Evolutionary conservation across 2,329 filamentous ascomycete genomes (phyloP), one percentile per base, ranked within the genome.

Genomic region (Botrytis elliptica): DNA sequence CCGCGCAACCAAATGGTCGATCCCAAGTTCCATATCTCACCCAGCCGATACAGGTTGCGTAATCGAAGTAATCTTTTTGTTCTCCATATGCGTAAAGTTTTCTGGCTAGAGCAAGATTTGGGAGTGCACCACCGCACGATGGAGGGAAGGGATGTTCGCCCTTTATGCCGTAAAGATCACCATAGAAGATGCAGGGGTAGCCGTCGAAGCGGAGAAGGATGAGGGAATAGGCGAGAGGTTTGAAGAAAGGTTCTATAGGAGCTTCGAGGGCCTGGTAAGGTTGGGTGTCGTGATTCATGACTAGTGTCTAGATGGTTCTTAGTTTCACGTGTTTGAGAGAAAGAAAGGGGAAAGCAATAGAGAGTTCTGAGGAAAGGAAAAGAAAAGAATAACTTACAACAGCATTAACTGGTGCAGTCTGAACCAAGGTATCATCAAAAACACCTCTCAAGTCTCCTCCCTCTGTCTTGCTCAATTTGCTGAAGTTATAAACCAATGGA

Each of bases 231-330:
- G 91, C 92, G 25, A 93, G 84, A 0, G 90, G 87, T 81, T 93
- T 93, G 84, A 94, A 92, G 83, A 88, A 90, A 40, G 85, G 84
- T 72, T 89, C 86, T 59, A 94, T 88, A 1, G 87, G 87, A 0
- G 89, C 85, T 78, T 88, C 89, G 62, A 91, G 84, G 1, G 88
- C 86, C 80, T 92, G 90, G 46, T 89, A 89, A 49, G 87, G 84
- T 84, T 88, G 88, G 0, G 91, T 93, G 80, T 93, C 91, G 82
- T 93, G 91, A 81, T 92, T 93, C 82, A 89, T 89, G 1, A 93
- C 90, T 7, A 93, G 86, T 0, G 91, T 93, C 82, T 88, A 33
- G n/a, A 1, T 3, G 33, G 25, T 33, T 38, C 33, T 71, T 71
- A 52, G 4, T 49, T 71, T 25, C 7, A 22, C 1, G 6, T 38